phyloP scores from a whole-genome alignment of 2,329 filamentous ascomycete species.

The Emergomyces orientalis region DNA sequence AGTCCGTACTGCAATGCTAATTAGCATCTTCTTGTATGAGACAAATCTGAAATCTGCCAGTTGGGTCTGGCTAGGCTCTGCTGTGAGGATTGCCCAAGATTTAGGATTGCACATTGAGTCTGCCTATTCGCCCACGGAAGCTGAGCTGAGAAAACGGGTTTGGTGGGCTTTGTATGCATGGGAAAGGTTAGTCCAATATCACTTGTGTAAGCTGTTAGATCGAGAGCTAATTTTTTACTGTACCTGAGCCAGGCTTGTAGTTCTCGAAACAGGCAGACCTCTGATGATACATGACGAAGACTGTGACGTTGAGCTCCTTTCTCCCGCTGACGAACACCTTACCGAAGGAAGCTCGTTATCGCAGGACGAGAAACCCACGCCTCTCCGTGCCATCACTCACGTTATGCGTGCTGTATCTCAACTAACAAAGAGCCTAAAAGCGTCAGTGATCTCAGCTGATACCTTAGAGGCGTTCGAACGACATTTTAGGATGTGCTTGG shows the following conservation, averaged over 20 bases:
- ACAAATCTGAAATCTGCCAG: slow-evolving; percentile 77
- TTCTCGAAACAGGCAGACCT: slow-evolving; percentile 71
- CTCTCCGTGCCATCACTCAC: slow-evolving; percentile 69
- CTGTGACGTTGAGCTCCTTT: slow-evolving; percentile 74
- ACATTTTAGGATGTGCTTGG: slow-evolving; percentile 67
- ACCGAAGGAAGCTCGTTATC: slow-evolving; percentile 40
- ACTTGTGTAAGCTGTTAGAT: not conserved
- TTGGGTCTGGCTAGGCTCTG: slow-evolving; percentile 74
- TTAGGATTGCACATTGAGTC: slow-evolving; percentile 70
- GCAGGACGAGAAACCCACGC: slow-evolving; percentile 51
- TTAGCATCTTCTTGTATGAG: slow-evolving; percentile 72
- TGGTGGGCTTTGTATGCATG: slow-evolving; percentile 94
- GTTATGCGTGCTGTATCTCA: slow-evolving; percentile 69
- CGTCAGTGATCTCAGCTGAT: slow-evolving; percentile 55
- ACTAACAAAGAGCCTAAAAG: slow-evolving; percentile 60
- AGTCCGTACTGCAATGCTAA: slow-evolving; percentile 60
- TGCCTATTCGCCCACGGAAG: slow-evolving; percentile 63
- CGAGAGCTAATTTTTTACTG: slow-evolving; percentile 10
- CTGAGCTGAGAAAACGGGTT: slow-evolving; percentile 74
- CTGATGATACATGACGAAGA: slow-evolving; percentile 78
- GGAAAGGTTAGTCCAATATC: slow-evolving; percentile 53
- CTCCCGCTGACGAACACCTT: slow-evolving; percentile 66
- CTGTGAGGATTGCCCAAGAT: slow-evolving; percentile 72
- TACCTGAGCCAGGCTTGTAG: slow-evolving; percentile 48
- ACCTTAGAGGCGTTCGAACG: slow-evolving; percentile 70